These are phyloP conservation scores for Gloeophyllum trabeum DNA, from an alignment of 768 basidiomycete genomes.

Conservation along the genomic window DNA sequence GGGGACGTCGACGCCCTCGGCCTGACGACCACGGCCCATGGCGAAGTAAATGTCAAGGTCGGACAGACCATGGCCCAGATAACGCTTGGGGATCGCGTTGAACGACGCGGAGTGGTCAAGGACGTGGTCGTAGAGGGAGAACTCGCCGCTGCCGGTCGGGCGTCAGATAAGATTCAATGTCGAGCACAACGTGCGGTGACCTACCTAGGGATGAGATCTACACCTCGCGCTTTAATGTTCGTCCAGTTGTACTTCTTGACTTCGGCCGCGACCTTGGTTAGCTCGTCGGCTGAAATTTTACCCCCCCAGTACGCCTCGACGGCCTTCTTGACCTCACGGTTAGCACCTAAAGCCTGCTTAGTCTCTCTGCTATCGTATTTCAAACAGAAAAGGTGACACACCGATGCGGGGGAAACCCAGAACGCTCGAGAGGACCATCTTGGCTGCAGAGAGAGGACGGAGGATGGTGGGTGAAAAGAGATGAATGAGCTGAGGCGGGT, in stretches of 20 bases:
- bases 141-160: constrained; percentile 68
- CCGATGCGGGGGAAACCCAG: constrained; percentile 93
- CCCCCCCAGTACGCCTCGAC: constrained; percentile 98
- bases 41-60: constrained; percentile 95
- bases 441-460: constrained; percentile 7
- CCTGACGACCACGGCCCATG: constrained; percentile 97
- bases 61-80: constrained; percentile 75
- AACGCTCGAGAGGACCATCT: constrained; percentile 75
- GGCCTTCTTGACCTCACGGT: constrained; percentile 95
- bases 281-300: constrained; percentile 79
- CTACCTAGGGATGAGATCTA: constrained; percentile 88
- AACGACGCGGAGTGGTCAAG: constrained; percentile 94
- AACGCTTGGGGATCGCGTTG: constrained; percentile 95
- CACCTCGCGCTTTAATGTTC: constrained; percentile 71
- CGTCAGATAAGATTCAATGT: not conserved
- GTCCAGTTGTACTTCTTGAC: constrained; percentile 87
- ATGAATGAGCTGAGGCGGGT: not conserved
- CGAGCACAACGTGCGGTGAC: constrained; percentile 2
- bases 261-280: constrained; percentile 79
- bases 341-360: constrained; percentile 45
- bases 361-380: not conserved
- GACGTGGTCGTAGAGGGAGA: constrained; percentile 97
- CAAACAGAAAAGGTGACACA: constrained; percentile 15
- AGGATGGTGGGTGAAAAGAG: constrained; percentile 6
- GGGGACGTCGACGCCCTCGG: constrained; percentile 89